Percentiles rank a stretch among this genome's conserved stretches.
Evolutionary conservation across 805 yeast genomes (phyloP).

Genomic region (Ogataea zsoltii): DNA sequence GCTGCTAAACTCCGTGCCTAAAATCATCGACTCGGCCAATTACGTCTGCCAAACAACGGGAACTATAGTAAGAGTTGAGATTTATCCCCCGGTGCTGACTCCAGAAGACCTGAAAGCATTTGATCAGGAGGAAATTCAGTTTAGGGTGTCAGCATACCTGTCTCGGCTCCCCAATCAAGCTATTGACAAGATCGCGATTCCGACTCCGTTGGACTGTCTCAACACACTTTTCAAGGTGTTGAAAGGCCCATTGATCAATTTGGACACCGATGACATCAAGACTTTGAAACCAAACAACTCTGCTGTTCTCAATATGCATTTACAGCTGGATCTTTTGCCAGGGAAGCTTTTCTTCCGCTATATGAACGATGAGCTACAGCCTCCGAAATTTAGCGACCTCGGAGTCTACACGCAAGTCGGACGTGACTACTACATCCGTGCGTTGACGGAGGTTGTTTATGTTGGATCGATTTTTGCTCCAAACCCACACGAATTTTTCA

Average conservation of each 20-base stretch:
- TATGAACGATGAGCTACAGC: conserved; percentile 32
- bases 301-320: conserved; percentile 52
- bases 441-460: conserved; percentile 53
- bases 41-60: conserved; percentile 48
- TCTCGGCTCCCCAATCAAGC: conserved; percentile 21
- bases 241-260: conserved; percentile 60
- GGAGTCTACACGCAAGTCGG: conserved; percentile 23
- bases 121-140: conserved; percentile 49
- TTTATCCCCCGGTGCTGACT: conserved; percentile 52
- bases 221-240: conserved; percentile 62
- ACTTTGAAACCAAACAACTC: conserved; percentile 53
- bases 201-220: conserved; percentile 60
- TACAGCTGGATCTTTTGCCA: conserved; percentile 55
- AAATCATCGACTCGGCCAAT: conserved; percentile 45
- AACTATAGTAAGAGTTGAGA: conserved; percentile 51
- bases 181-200: conserved; percentile 31
- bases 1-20: conserved; percentile 32
- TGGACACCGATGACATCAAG: conserved; percentile 46
- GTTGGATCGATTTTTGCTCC: conserved; percentile 35
- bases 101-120: conserved; percentile 47
- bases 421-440: conserved; percentile 55
- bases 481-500: conserved; percentile 24
- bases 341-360: conserved; percentile 47
- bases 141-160: conserved; percentile 45
- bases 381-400: conserved; percentile 32